Base-by-base conservation (phyloP, 192 early-diverging fungal species). In the Umbelopsis ramanniana region DNA sequence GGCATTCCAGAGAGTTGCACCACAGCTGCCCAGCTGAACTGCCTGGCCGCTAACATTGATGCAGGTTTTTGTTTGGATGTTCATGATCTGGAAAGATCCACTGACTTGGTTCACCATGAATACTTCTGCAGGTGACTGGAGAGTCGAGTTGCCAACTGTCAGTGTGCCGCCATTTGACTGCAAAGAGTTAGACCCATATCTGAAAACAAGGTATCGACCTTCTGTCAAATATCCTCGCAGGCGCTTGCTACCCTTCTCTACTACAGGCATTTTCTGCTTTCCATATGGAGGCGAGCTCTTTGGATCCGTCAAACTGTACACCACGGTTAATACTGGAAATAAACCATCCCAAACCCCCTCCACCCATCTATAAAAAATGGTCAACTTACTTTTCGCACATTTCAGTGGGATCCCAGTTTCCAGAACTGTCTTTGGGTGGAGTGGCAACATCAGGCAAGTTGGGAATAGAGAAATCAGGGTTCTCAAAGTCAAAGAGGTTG, bases 401-500 rank as follows among this genome's bases (percentile, higher is more conserved):
- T 35, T 60, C 55, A 40, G 53, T 69, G 7, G 68, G 52, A 55
- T 72, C 71, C 74, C 74, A 75, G n/a, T 29, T 40, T 22, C 74
- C 68, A 47, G 38, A 7, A 9, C 4, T 23, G 15, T 46, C 35
- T 23, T 67, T 52, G 11, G 74, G 24, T 6, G 74, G 74, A 21
- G 46, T 54, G 21, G 67, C 29, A 10, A 75, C 66, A 22, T 37
- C 40, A 46, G 54, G 38, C 11, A 75, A 33, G 10, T 24, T 57
- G 8, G 74, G 74, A n/a, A 68, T 47, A 19, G 68, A 35, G 54
- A 69, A 75, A 10, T 75, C 74, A 23, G 67, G 74, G 52, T 75
- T 68, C 11, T 70, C 54, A 57, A 75, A 75, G 19, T 75, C 74
- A 54, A 75, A 75, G 14, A 75, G 69, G 55, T 52, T 38, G 24